Base-by-base conservation (phyloP, 2,329 filamentous ascomycete genomes). In the Botrytis pseudocinerea region DNA sequence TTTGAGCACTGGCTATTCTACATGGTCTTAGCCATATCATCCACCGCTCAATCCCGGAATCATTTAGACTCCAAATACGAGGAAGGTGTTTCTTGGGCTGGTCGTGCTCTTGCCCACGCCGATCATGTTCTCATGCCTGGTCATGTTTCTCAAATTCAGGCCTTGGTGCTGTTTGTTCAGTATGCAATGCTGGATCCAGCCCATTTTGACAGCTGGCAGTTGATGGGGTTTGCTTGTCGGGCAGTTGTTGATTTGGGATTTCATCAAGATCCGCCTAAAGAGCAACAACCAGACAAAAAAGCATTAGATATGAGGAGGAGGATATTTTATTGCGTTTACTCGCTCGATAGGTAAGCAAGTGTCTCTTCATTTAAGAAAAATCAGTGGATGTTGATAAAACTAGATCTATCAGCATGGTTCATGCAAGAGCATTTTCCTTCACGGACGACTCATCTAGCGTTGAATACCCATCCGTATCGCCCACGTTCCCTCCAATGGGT, bases 131-230 rank as follows among this genome's bases (percentile, higher is more conserved):
- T 99, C 38, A 91, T 91, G 77, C 95, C 95, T 0, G 95, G 95
- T 32, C 93, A 94, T 71, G 89, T 94, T 38, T 88, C 89, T 1
- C 95, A 96, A 78, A 94, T 98, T 25, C 95, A 97, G 81, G 94
- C 94, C 0, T 86, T 98, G 35, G 83, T 98, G 3, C 85, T 98
- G 2, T 88, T 98, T 70, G 94, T 94, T 0, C 90, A 97, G 78
- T 98, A 97, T 81, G 91, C 95, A 4, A 92, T 96, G 85, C 86
- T 97, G 68, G 95, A 98, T 78, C 95, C 95, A 2, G 89, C 91
- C 60, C 94, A 97, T 80, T 98, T 97, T 79, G 94, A 97, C 79
- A 94, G 92, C 78, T 98, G 96, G 95, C 95, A 96, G 76, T 83
- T 98, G 75, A 93, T 98, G 72, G 96, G 95, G 10, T 95, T 96